Evolutionary conservation across 805 yeast species (phyloP).

Genomic region (Henningerozyma blattae): DNA sequence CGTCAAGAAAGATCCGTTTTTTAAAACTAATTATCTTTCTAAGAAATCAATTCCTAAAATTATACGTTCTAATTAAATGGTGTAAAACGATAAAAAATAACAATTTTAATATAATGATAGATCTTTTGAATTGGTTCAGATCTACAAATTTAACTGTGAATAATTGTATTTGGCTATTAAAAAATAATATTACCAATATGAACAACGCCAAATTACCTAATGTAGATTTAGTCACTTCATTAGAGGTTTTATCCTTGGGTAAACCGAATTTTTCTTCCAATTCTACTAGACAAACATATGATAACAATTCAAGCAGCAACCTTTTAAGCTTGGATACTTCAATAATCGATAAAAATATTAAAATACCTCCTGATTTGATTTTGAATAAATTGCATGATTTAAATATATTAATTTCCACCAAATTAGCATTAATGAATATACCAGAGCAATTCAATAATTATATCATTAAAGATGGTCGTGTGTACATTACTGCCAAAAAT

Average conservation of each 20-base stretch:
- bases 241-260: slow-evolving; percentile 73
- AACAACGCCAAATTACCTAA: slow-evolving; percentile 86
- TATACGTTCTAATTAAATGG: slow-evolving; percentile 88
- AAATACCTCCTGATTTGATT: slow-evolving; percentile 42
- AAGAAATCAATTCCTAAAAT: slow-evolving; percentile 72
- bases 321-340: too few species aligned
- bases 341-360: too few species aligned
- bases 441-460: slow-evolving; percentile 58
- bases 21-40: slow-evolving; percentile 56
- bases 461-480: slow-evolving; percentile 63
- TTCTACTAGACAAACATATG: slow-evolving; percentile 34
- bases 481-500: slow-evolving; percentile 46
- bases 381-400: slow-evolving; percentile 53
- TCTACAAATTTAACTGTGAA: slow-evolving; percentile 62
- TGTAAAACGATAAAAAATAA: slow-evolving; percentile 46
- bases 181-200: slow-evolving; percentile 44
- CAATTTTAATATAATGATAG: slow-evolving; percentile 66
- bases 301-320: slow-evolving; percentile 3
- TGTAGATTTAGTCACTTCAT: slow-evolving; percentile 78
- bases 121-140: slow-evolving; percentile 77
- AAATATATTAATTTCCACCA: slow-evolving; percentile 59
- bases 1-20: slow-evolving; percentile 53
- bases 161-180: slow-evolving; percentile 52
- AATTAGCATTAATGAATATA: slow-evolving; percentile 58
- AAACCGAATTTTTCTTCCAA: slow-evolving; percentile 64